Conservation (phyloP, 306 rosid genomes). For the Castanospermum australe region DNA sequence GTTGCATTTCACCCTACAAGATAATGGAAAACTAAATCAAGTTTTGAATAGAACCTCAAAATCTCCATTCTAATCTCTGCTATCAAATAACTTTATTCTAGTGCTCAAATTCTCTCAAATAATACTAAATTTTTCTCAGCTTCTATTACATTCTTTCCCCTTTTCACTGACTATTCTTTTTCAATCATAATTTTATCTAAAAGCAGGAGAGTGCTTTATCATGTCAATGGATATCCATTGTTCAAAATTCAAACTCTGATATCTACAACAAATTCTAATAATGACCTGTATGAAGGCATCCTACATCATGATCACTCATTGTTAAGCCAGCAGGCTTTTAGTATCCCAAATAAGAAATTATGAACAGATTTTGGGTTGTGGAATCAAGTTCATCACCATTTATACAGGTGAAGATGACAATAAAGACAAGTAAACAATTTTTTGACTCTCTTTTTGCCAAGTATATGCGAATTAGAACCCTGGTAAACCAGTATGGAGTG, state of each 20-base stretch:
- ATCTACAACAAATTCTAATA: background rate
- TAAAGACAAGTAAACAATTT: background rate
- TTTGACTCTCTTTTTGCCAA: background rate
- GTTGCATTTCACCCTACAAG: constrained; percentile 72
- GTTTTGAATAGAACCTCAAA: background rate
- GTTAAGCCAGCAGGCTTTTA: background rate
- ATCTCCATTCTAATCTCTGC: background rate
- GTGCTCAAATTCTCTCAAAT: background rate
- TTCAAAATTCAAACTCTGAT: no score
- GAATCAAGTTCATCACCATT: background rate
- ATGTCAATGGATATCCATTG: background rate
- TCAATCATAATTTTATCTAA: background rate
- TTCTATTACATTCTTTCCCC: background rate
- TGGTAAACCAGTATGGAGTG: background rate
- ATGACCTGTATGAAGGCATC: background rate
- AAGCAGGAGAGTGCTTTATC: background rate
- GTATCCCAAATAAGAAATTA: background rate
- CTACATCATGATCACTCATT: background rate
- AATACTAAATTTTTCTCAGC: background rate
- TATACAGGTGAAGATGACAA: background rate
- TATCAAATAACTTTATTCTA: background rate
- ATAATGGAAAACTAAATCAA: background rate
- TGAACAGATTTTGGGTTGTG: background rate
- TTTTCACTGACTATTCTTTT: background rate
- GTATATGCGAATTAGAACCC: background rate